Conservation (phyloP, 1,139 yeast genomes). For the Candida albicans region DNA sequence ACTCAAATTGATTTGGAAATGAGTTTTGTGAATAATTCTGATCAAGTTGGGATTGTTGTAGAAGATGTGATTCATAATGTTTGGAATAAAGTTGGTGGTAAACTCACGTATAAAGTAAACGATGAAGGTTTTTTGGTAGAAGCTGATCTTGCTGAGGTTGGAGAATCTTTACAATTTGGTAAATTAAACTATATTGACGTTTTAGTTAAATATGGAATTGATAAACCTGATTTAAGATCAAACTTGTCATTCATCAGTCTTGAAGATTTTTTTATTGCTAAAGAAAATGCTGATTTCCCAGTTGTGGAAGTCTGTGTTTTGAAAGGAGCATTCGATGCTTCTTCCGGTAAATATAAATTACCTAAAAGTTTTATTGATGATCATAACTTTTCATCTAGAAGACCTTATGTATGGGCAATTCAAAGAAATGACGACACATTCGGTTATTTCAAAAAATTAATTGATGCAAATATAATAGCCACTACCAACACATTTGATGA, state of each 20-base stretch:
- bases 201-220: slow-evolving; percentile 77
- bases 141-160: slow-evolving; percentile 20
- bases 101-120: slow-evolving; percentile 38
- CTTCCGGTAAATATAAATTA: slow-evolving; percentile 20
- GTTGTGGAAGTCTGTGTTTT: slow-evolving; percentile 74
- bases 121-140: slow-evolving; percentile 24
- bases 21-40: slow-evolving; percentile 72
- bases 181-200: slow-evolving; percentile 68
- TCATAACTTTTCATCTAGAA: slow-evolving; percentile 54
- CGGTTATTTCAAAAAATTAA: slow-evolving; percentile 44
- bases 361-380: slow-evolving; percentile 39
- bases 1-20: slow-evolving; percentile 94
- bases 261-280: slow-evolving; percentile 37
- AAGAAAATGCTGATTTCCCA: slow-evolving; percentile 47
- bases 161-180: slow-evolving; percentile 28
- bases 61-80: slow-evolving; percentile 55
- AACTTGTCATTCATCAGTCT: slow-evolving; percentile 52
- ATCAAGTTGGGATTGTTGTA: slow-evolving; percentile 64
- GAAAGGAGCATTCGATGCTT: slow-evolving; percentile 43
- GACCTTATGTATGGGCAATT: slow-evolving; percentile 58
- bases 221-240: slow-evolving; percentile 88
- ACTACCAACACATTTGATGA: slow-evolving; percentile 18
- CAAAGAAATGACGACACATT: slow-evolving; percentile 34
- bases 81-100: slow-evolving; percentile 52
- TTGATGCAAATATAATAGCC: slow-evolving; percentile 30